phyloP scores from a whole-genome alignment of 192 early-diverging fungal species.

The Martensiomyces pterosporus region DNA sequence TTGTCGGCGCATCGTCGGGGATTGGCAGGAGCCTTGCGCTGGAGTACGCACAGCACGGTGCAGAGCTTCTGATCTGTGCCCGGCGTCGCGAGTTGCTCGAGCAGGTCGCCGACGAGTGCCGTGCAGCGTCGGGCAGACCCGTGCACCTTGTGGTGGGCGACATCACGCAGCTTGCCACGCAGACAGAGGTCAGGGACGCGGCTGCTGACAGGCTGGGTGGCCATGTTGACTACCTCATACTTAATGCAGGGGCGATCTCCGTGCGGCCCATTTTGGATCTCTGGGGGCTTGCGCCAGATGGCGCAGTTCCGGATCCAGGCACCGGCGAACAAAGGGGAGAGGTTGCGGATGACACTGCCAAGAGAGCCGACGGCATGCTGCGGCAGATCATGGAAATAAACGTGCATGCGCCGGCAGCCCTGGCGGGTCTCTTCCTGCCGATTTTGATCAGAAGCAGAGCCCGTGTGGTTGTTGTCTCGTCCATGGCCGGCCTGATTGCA shows the following conservation, averaged over 20 bases:
- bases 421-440: constrained; percentile 56
- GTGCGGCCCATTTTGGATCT: constrained; percentile 65
- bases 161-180: constrained; percentile 54
- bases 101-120: constrained; percentile 48
- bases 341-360: constrained; percentile 13
- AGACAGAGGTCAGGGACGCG: constrained; percentile 34
- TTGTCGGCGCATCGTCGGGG: constrained; percentile 76
- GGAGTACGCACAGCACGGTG: constrained; percentile 61
- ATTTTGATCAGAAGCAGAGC: constrained; percentile 45
- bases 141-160: constrained; percentile 52
- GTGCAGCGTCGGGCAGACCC: constrained; percentile 1
- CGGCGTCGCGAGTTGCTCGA: constrained; percentile 54
- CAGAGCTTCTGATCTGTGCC: constrained; percentile 61
- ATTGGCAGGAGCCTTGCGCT: constrained; percentile 68
- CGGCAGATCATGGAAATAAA: constrained; percentile 56
- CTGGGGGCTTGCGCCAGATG: constrained; percentile 46
- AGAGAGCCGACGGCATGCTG: constrained; percentile 33
- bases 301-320: too few relatives aligned
- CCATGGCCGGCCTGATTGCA: constrained; percentile 65
- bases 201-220: constrained; percentile 23
- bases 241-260: constrained; percentile 74
- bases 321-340: too few relatives aligned
- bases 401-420: constrained; percentile 51
- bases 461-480: constrained; percentile 65
- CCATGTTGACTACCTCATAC: constrained; percentile 65